Evolutionary conservation across 345 rosid species (phyloP).

Genomic region (Salix purpurea): DNA sequence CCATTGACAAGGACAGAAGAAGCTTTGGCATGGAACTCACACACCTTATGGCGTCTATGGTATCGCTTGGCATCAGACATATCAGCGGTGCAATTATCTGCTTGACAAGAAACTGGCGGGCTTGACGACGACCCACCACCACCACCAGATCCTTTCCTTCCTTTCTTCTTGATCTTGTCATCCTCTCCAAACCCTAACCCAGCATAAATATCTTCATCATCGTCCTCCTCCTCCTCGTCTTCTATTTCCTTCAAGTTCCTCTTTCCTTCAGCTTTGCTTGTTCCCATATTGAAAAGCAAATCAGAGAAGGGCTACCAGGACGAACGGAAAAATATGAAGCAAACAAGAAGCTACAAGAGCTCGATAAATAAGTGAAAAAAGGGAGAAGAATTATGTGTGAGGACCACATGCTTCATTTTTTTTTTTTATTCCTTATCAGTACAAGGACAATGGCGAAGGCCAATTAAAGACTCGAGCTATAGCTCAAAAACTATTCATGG

Average conservation of each 20-base stretch:
- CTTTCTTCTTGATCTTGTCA: conserved; percentile 46
- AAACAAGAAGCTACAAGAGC: conserved; percentile 8
- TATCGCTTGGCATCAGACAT: conserved; percentile 67
- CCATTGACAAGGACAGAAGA: conserved; percentile 52
- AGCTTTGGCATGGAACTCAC: conserved; percentile 82
- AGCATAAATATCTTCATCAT: conserved; percentile 23
- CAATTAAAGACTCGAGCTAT: not conserved
- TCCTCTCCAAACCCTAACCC: conserved; percentile 42
- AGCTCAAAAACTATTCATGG: not conserved
- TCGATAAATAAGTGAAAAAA: not conserved
- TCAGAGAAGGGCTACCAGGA: not conserved
- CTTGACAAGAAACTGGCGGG: conserved; percentile 49
- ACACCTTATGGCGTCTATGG: conserved; percentile 84
- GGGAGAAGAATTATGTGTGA: conserved; percentile 19
- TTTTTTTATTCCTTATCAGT: conserved; percentile 18
- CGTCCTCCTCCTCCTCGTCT: conserved; percentile 59
- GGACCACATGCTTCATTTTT: conserved; percentile 40
- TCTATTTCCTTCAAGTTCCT: conserved; percentile 48
- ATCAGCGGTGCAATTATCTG: conserved; percentile 53
- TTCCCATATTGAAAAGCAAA: conserved; percentile 29
- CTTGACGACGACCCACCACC: conserved; percentile 13
- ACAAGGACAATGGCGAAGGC: conserved; percentile 13
- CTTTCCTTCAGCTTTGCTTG: conserved; percentile 60
- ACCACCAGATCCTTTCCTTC: conserved; percentile 28
- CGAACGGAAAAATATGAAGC: conserved; percentile 3